Evolutionary conservation across 208 protist species (phyloP), one percentile per base, ranked within the genome.

Genomic region (Trypanosoma lewisi): DNA sequence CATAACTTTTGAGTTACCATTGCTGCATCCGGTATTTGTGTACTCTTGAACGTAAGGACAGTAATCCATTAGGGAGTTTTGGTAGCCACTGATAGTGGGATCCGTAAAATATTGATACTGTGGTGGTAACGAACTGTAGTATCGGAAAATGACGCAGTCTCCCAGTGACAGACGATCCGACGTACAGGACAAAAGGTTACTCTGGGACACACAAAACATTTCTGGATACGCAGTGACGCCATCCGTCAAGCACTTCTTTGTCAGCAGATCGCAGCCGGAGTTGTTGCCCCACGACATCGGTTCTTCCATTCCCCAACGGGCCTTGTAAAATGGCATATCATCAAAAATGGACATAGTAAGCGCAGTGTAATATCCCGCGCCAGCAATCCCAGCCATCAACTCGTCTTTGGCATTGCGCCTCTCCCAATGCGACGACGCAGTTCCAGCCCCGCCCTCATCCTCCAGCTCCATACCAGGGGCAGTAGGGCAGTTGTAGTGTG

Each of bases 301-400:
- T 48, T 95, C 81, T 0, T 78, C 84, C 42, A 77, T 80, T 49
- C 7, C 58, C 69, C 80, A 93, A 67, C 83, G 70, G n/a, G 65
- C 83, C n/a, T 57, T 41, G 78, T 96, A 97, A 63, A 75, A 93
- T 33, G 83, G 83, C 2, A 86, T 56, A 64, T 96, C 89, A 30
- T 92, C 64, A 42, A 97, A 88, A 2, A 75, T 34, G 1, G 91
- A 74, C 48, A 98, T 65, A 17, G 94, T 98, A 4, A 98, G 56
- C 6, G 66, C 70, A 16, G 63, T 91, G 70, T 83, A 89, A 62
- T 67, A 93, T 21, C 66, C 57, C 2, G 33, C 14, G 28, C 55
- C 51, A 34, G 17, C 2, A 17, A 58, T 61, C 5, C 65, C 69
- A 11, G 81, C 55, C 91, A 97, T 97, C 36, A 94, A 61, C 61